phyloP scores from a whole-genome alignment of 2,329 filamentous ascomycete genomes.

The Penicillium fuscoglaucum region DNA sequence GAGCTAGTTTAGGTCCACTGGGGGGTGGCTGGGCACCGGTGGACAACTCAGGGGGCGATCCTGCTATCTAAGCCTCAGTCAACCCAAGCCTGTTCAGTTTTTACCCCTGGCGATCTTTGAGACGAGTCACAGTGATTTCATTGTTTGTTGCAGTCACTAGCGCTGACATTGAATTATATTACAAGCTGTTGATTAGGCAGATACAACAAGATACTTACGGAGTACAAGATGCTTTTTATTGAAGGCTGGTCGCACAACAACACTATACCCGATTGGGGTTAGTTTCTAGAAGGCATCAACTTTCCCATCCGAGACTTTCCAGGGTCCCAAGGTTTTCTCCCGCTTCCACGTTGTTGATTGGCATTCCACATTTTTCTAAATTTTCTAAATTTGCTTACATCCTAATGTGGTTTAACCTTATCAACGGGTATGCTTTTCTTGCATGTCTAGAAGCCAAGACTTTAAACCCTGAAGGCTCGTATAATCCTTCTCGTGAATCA shows the following conservation, averaged over 20 bases:
- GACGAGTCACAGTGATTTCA: not conserved
- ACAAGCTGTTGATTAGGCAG: not conserved
- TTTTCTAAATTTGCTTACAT: too few species aligned
- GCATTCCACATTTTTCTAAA: not conserved
- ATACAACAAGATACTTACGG: not conserved
- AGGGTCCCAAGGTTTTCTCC: not conserved
- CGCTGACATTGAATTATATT: not conserved
- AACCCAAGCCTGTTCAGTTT: not conserved
- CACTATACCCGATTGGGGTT: not conserved
- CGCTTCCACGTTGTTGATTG: not conserved
- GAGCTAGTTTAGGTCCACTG: not conserved
- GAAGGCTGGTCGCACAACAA: not conserved
- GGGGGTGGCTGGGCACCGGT: not conserved
- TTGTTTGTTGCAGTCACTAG: not conserved
- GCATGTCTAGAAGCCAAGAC: not conserved
- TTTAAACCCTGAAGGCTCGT: not conserved
- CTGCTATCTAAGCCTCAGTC: constrained; percentile 2
- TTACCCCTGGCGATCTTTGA: not conserved
- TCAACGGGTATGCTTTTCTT: not conserved
- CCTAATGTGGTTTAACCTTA: not conserved
- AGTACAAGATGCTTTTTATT: not conserved
- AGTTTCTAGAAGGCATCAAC: not conserved
- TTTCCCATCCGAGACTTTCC: not conserved
- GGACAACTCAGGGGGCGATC: constrained; percentile 1
- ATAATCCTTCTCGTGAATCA: not conserved